These are phyloP conservation scores for Tuber calosporum DNA, from an alignment of 495 filamentous ascomycete genomes.

Conservation along the genomic window DNA sequence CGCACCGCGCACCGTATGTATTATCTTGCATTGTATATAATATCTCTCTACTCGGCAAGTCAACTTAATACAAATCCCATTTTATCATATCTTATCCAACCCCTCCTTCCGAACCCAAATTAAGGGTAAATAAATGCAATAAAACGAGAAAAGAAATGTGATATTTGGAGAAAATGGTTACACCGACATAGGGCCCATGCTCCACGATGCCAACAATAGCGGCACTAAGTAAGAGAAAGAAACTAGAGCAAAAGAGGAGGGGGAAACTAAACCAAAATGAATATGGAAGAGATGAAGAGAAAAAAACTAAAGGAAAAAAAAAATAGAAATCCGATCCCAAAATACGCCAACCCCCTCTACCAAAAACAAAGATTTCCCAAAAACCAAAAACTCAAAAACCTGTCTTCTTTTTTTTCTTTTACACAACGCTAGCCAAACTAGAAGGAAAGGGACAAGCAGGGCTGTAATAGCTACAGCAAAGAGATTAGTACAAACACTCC, in stretches of 20 bases:
- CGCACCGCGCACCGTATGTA: neutral
- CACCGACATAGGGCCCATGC: neutral
- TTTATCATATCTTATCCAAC: neutral
- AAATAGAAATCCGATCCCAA: neutral
- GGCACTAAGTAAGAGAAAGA: neutral
- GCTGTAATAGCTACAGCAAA: neutral
- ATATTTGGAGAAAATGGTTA: neutral
- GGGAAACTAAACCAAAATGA: neutral
- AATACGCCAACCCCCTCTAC: constrained; percentile 1
- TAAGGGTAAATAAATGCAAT: neutral
- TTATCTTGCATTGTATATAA: neutral
- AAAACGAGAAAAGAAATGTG: neutral
- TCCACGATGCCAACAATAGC: neutral
- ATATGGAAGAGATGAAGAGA: neutral
- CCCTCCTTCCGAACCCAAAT: neutral
- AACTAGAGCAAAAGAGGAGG: neutral
- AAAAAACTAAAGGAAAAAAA: neutral
- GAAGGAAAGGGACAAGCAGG: neutral
- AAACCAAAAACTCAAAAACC: neutral
- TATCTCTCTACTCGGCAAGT: neutral
- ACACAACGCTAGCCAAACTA: neutral
- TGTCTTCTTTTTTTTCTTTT: neutral
- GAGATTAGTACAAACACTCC: constrained; percentile 3
- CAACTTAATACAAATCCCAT: neutral
- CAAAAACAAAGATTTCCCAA: neutral